A percentile compares a stretch with the other conserved stretches of the same genome.
These are phyloP conservation scores for Colletotrichum sp. DNA, from an alignment of 2,329 filamentous ascomycete species.

Conservation along the genomic window DNA sequence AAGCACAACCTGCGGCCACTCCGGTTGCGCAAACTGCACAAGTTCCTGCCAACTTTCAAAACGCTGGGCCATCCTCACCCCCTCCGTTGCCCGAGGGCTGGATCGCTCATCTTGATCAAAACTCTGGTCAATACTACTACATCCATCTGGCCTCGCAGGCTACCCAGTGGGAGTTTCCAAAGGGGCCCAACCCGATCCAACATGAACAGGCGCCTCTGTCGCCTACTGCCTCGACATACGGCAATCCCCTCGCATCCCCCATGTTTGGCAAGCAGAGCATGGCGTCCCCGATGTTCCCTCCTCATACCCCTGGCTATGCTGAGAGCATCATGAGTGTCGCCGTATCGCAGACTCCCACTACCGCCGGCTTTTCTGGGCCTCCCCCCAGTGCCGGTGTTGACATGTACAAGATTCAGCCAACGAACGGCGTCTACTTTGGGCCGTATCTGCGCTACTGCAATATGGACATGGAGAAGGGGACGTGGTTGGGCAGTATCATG, in stretches of 20 bases:
- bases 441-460: constrained; percentile 96
- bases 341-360: constrained; percentile 73
- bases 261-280: constrained; percentile 70
- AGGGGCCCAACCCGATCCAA: constrained; percentile 88
- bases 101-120: constrained; percentile 96
- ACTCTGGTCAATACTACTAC: constrained; percentile 98
- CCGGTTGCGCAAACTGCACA: constrained; percentile 27
- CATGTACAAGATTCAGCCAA: constrained; percentile 90
- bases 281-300: constrained; percentile 81
- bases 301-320: constrained; percentile 83
- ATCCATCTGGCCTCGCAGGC: constrained; percentile 95
- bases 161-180: constrained; percentile 99
- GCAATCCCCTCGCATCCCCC: constrained; percentile 74
- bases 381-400: constrained; percentile 88
- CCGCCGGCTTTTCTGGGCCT: constrained; percentile 86
- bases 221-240: constrained; percentile 78
- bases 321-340: constrained; percentile 86
- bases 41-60: constrained; percentile 44
- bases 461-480: constrained; percentile 90
- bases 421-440: constrained; percentile 97
- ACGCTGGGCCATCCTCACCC: constrained; percentile 76
- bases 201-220: constrained; percentile 84
- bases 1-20: neutral
- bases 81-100: constrained; percentile 95
- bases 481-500: constrained; percentile 94